phyloP scores from a whole-genome alignment of 2,329 filamentous ascomycete genomes.

The Leptographium galeiforme region DNA sequence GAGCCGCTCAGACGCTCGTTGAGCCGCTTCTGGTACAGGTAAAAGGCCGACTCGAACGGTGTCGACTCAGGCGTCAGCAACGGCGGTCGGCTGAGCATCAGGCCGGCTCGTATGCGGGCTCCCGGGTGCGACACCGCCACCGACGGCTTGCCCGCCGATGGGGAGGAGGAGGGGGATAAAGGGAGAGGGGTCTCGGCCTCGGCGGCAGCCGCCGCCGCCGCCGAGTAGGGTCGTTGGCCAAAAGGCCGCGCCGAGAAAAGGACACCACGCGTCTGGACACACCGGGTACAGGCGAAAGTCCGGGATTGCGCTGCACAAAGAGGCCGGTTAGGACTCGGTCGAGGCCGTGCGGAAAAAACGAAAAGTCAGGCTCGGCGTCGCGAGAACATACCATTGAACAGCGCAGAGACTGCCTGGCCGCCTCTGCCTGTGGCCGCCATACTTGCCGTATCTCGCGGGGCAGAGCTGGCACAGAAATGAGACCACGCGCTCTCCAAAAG shows the following conservation, averaged over 20 bases:
- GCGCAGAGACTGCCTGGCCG: conserved; percentile 31
- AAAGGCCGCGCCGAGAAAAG: background rate
- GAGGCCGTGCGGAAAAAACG: background rate
- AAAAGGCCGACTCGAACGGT: conserved; percentile 83
- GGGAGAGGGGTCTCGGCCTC: conserved; percentile 14
- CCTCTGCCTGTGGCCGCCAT: conserved; percentile 48
- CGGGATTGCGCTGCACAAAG: conserved; percentile 3
- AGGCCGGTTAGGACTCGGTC: background rate
- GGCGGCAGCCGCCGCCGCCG: conserved; percentile 17
- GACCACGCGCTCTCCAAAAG: background rate
- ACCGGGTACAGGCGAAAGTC: conserved; percentile 18
- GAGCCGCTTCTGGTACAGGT: conserved; percentile 92
- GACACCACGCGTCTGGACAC: conserved; percentile 12
- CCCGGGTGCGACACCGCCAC: conserved; percentile 1
- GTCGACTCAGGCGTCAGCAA: conserved; percentile 73
- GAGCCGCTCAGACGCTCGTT: conserved; percentile 84
- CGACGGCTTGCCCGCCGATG: conserved; percentile 13
- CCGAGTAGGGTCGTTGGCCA: conserved; percentile 20
- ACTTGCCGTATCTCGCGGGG: background rate
- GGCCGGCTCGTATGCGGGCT: conserved; percentile 46
- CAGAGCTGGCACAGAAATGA: background rate
- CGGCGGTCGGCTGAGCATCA: conserved; percentile 80
- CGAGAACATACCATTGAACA: conserved; percentile 30
- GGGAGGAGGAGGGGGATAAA: conserved; percentile 17
- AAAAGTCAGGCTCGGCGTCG: background rate